Percentiles rank a stretch among this genome's conserved stretches.
Conservation (phyloP, 805 yeast genomes). For the Metschnikowia similis region DNA sequence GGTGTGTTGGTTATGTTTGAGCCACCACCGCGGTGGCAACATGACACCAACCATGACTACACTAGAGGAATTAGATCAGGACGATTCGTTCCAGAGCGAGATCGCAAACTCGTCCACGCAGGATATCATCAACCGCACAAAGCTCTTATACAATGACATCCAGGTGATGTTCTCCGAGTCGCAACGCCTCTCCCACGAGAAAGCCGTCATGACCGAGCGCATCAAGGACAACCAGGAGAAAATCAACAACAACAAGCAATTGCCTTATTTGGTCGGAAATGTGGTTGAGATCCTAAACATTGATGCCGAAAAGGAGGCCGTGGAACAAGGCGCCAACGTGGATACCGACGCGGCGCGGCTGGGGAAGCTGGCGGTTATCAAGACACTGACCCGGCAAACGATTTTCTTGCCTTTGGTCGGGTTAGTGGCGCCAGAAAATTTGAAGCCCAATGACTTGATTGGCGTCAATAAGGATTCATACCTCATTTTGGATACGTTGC, state of each 20-base stretch:
- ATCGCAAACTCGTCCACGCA: constrained; percentile 71
- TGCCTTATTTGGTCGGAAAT: constrained; percentile 94
- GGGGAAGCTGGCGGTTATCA: constrained; percentile 97
- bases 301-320: constrained; percentile 76
- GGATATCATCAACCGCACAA: constrained; percentile 81
- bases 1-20: not conserved
- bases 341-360: constrained; percentile 86
- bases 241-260: constrained; percentile 89
- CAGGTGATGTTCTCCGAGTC: constrained; percentile 90
- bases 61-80: constrained; percentile 73
- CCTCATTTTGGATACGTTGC: constrained; percentile 86
- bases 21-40: constrained; percentile 1
- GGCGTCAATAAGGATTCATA: constrained; percentile 98
- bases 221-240: constrained; percentile 95
- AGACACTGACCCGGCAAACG: constrained; percentile 96
- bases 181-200: constrained; percentile 87
- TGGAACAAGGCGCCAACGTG: constrained; percentile 90
- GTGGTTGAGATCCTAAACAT: constrained; percentile 91
- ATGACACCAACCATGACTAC: constrained; percentile 56
- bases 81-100: constrained; percentile 73
- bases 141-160: constrained; percentile 88
- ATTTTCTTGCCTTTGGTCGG: constrained; percentile 95
- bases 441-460: constrained; percentile 95
- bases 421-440: constrained; percentile 81
- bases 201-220: constrained; percentile 86